These are phyloP conservation scores for Talaromyces pinophilus DNA, from an alignment of 2,329 filamentous ascomycete species.

Conservation along the genomic window DNA sequence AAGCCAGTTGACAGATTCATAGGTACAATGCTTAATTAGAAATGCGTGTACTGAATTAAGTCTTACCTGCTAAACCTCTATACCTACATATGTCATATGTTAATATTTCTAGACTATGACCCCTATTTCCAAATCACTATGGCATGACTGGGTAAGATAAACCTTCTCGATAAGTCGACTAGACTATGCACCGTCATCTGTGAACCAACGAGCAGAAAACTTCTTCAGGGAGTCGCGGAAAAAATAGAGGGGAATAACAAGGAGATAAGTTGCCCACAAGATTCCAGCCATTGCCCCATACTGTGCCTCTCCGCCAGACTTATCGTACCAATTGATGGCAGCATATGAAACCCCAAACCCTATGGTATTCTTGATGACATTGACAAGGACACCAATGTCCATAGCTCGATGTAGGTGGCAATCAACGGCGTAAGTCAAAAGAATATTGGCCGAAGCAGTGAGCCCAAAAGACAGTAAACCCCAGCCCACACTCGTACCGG, in stretches of 20 bases:
- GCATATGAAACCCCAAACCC: slow-evolving; percentile 8
- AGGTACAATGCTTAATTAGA: too few species aligned
- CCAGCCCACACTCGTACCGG: not conserved
- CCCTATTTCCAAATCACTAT: too few species aligned
- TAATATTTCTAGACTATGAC: too few species aligned
- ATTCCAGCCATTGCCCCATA: slow-evolving; percentile 8
- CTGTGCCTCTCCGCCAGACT: not conserved
- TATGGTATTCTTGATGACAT: not conserved
- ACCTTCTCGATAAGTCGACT: not conserved
- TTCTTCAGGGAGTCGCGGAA: slow-evolving; percentile 3
- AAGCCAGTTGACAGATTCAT: too few species aligned
- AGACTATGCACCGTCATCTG: not conserved
- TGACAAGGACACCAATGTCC: slow-evolving; percentile 8
- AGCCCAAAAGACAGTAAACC: slow-evolving; percentile 9
- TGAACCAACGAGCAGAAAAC: not conserved
- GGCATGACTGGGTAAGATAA: too few species aligned
- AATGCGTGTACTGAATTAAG: too few species aligned
- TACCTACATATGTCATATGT: too few species aligned
- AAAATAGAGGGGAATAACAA: slow-evolving; percentile 8
- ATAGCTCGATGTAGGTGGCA: slow-evolving; percentile 1
- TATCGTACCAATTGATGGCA: slow-evolving; percentile 1
- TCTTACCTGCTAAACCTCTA: too few species aligned
- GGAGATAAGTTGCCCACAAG: slow-evolving; percentile 2
- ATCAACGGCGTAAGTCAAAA: slow-evolving; percentile 9
- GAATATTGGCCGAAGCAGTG: slow-evolving; percentile 7